Conservation (phyloP, 805 yeast genomes). For the Metschnikowia reukaufii region DNA sequence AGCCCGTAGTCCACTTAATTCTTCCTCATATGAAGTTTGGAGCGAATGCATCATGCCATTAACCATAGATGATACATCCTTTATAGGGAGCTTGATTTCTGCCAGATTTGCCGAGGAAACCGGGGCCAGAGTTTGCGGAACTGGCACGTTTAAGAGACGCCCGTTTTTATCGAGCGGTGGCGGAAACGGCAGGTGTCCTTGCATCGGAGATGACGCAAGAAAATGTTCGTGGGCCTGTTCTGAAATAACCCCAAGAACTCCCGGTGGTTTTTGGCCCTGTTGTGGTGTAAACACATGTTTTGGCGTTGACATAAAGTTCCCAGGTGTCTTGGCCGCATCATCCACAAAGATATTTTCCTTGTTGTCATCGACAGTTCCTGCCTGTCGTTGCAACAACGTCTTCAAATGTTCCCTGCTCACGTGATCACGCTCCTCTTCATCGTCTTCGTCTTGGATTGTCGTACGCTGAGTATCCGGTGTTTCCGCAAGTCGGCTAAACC, state of each 20-base stretch:
- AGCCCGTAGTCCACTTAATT: conserved; percentile 41
- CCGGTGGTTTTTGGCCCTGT: conserved; percentile 10
- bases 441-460: conserved; percentile 44
- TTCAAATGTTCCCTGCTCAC: conserved; percentile 38
- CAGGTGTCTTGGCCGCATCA: conserved; percentile 24
- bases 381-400: conserved; percentile 24
- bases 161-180: conserved; percentile 37
- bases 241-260: conserved; percentile 12
- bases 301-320: conserved; percentile 32
- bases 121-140: too few species aligned
- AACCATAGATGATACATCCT: conserved; percentile 38
- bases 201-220: conserved; percentile 23
- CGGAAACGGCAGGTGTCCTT: conserved; percentile 31
- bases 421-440: conserved; percentile 29
- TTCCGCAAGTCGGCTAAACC: conserved; percentile 22
- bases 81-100: conserved; percentile 28
- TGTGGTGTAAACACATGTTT: conserved; percentile 12
- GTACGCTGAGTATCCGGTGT: conserved; percentile 50
- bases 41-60: conserved; percentile 48
- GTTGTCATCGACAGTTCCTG: conserved; percentile 37
- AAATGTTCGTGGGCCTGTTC: conserved; percentile 14
- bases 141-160: conserved; percentile 21
- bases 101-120: neutral
- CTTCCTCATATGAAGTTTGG: conserved; percentile 52
- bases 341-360: conserved; percentile 50